phyloP scores from a whole-genome alignment of 1,284 basidiomycete species.

The Rhizoctonia solani region DNA sequence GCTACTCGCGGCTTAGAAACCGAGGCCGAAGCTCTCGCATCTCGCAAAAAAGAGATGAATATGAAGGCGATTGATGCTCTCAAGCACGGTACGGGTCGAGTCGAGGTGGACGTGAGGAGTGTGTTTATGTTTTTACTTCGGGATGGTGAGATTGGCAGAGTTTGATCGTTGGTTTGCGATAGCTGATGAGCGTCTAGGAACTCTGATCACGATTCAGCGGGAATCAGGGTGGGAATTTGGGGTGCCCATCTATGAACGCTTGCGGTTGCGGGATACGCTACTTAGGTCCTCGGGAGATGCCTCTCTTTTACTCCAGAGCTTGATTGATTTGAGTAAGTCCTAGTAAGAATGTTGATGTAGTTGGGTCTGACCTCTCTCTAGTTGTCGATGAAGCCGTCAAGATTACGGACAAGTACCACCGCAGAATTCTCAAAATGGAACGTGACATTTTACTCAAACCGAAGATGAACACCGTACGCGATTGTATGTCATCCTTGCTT shows the following conservation, averaged over 20 bases:
- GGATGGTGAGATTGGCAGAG: slow-evolving; percentile 52
- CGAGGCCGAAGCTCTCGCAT: slow-evolving; percentile 1
- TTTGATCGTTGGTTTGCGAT: background rate
- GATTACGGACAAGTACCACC: slow-evolving; percentile 67
- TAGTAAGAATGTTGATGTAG: background rate
- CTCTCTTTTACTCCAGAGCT: slow-evolving; percentile 61
- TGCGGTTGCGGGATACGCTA: slow-evolving; percentile 62
- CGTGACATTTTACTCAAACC: slow-evolving; percentile 62
- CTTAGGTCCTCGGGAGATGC: slow-evolving; percentile 63
- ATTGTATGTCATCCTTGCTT: slow-evolving; percentile 51
- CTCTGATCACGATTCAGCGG: slow-evolving; percentile 62
- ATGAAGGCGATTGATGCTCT: slow-evolving; percentile 52
- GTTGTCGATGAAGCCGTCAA: slow-evolving; percentile 68
- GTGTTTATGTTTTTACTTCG: slow-evolving; percentile 67
- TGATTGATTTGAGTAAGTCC: slow-evolving; percentile 61
- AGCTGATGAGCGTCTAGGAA: slow-evolving; percentile 46
- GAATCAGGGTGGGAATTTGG: slow-evolving; percentile 56
- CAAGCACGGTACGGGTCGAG: slow-evolving; percentile 59
- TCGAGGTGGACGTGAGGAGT: slow-evolving; percentile 61
- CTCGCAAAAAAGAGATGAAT: slow-evolving; percentile 28
- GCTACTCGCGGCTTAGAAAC: background rate
- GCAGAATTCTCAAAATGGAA: slow-evolving; percentile 63
- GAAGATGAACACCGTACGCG: slow-evolving; percentile 60
- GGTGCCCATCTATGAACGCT: slow-evolving; percentile 59
- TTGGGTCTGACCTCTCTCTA: slow-evolving; percentile 40